A percentile compares a stretch with the other conserved stretches of the same genome.
Evolutionary conservation across 2,329 filamentous ascomycete genomes (phyloP).

Genomic region (Ascochyta viciae-villosae): DNA sequence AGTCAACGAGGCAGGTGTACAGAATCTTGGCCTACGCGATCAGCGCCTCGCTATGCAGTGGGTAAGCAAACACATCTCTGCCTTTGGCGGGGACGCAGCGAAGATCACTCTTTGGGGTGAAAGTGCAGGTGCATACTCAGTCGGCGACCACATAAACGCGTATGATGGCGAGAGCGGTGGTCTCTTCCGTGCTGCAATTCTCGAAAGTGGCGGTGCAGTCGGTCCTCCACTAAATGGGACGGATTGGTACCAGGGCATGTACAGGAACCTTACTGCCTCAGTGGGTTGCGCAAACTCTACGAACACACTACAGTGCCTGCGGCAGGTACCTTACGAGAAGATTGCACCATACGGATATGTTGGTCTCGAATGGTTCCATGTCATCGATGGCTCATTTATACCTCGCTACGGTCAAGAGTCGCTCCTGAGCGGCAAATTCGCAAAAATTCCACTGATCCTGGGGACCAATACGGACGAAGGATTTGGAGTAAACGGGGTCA

Average conservation of each 20-base stretch:
- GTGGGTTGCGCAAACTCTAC: conserved; percentile 33
- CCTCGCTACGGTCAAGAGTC: conserved; percentile 44
- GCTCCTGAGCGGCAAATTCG: conserved; percentile 59
- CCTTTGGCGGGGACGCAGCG: conserved; percentile 60
- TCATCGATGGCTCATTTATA: conserved; percentile 39
- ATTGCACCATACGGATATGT: conserved; percentile 38
- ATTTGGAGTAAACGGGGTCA: conserved; percentile 59
- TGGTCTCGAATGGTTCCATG: conserved; percentile 42
- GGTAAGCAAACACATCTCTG: conserved; percentile 65
- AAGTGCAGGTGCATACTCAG: conserved; percentile 67
- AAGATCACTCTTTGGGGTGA: conserved; percentile 68
- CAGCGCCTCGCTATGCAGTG: conserved; percentile 66
- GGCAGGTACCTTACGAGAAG: conserved; percentile 33
- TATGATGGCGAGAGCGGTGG: conserved; percentile 48
- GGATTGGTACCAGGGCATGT: conserved; percentile 43
- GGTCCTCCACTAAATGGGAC: conserved; percentile 40
- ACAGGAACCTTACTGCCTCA: conserved; percentile 35
- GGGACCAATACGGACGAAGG: conserved; percentile 73
- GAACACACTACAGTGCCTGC: conserved; percentile 38
- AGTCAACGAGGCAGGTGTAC: conserved; percentile 43
- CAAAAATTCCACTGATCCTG: conserved; percentile 67
- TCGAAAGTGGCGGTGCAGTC: conserved; percentile 46
- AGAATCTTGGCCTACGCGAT: conserved; percentile 66
- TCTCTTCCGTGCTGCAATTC: conserved; percentile 54
- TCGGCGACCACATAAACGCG: conserved; percentile 51